Evolutionary conservation across 345 rosid genomes (phyloP).

Genomic region (Combretum micranthum): DNA sequence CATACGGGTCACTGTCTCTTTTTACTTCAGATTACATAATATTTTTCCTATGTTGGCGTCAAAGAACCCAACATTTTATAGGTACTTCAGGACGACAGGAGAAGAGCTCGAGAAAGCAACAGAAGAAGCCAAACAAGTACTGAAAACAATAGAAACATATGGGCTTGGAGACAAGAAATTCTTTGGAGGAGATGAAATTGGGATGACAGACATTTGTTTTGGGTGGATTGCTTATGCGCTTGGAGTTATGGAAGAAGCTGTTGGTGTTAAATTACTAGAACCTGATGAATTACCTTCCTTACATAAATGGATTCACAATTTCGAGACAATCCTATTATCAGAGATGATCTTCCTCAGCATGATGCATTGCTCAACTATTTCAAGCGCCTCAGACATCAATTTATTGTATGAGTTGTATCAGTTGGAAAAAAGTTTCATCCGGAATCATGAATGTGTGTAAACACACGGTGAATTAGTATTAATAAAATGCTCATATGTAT

Average conservation of each 20-base stretch:
- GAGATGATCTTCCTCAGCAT: slow-evolving; percentile 19
- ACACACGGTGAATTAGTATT: too few relatives aligned
- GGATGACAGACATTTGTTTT: slow-evolving; percentile 16
- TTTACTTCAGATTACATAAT: neutral
- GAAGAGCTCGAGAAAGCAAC: slow-evolving; percentile 25
- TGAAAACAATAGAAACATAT: slow-evolving; percentile 13
- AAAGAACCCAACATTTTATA: slow-evolving; percentile 13
- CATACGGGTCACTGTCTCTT: neutral
- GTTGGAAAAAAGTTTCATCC: too few relatives aligned
- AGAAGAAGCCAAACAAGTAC: slow-evolving; percentile 12
- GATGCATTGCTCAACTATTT: neutral
- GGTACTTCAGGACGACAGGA: slow-evolving; percentile 16
- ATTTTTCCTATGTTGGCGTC: neutral
- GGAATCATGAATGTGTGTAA: too few relatives aligned
- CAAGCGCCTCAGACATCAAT: too few relatives aligned
- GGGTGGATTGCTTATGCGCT: slow-evolving; percentile 31
- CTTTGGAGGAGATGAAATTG: slow-evolving; percentile 21
- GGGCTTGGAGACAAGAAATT: slow-evolving; percentile 20
- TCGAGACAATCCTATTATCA: slow-evolving; percentile 16
- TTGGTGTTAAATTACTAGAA: slow-evolving; percentile 16
- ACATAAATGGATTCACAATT: slow-evolving; percentile 19
- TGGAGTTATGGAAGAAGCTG: slow-evolving; percentile 18
- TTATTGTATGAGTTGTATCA: too few relatives aligned
- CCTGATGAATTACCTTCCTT: slow-evolving; percentile 21
- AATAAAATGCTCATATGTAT: too few relatives aligned